A percentile compares a stretch with the other conserved stretches of the same genome.
phyloP scores from a whole-genome alignment of 306 rosid species.

The Alnus rubra region DNA sequence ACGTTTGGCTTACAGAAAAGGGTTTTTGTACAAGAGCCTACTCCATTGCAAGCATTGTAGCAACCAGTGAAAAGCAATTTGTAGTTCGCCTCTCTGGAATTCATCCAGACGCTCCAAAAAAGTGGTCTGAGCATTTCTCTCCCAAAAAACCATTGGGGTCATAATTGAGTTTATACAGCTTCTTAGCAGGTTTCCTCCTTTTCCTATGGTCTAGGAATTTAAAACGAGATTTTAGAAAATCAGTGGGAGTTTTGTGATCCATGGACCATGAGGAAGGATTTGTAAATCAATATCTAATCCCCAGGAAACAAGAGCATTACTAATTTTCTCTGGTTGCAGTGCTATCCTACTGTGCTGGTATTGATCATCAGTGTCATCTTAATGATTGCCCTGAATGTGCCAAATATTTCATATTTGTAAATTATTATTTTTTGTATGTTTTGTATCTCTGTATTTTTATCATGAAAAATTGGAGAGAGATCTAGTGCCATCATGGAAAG shows the following conservation, averaged over 20 bases:
- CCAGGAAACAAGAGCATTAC: background rate
- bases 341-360: background rate
- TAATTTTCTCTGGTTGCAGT: background rate
- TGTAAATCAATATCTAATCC: background rate
- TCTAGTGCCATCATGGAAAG: background rate
- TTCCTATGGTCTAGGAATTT: background rate
- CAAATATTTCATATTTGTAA: background rate
- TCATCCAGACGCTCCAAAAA: constrained; percentile 80
- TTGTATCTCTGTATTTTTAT: background rate
- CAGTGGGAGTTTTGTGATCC: background rate
- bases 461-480: background rate
- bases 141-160: constrained; percentile 9
- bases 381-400: background rate
- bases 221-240: background rate
- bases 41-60: constrained; percentile 67
- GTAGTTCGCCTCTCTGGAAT: constrained; percentile 44
- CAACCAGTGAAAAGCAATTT: constrained; percentile 63
- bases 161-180: constrained; percentile 25
- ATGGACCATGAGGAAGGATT: background rate
- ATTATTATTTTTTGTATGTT: background rate
- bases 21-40: constrained; percentile 49
- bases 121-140: constrained; percentile 70
- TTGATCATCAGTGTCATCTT: background rate
- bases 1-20: constrained; percentile 56
- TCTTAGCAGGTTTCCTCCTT: constrained; percentile 14